Base-by-base conservation (phyloP, 257 asterid species). In the Leptodermis oblonga region DNA sequence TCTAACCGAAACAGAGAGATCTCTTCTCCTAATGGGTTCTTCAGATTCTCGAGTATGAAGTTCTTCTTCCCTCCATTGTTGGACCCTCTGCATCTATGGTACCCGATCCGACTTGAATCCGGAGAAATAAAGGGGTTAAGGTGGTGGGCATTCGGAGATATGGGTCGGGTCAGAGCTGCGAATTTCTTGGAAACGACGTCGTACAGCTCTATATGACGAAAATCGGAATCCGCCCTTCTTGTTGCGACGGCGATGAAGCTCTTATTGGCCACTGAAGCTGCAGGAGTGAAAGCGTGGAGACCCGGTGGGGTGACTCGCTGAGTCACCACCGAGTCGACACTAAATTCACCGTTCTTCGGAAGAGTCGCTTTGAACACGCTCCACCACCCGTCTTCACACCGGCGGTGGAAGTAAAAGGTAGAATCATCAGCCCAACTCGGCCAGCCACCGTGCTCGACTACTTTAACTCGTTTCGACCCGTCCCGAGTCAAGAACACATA, bases 381-480 rank as follows among this genome's bases (percentile, higher is more conserved):
- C 97, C 96, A 92, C 98, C 98, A 92, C 7, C 90, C 89, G 56
- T 92, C 97, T 0, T 86, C 93, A 26, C 92, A 83, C 51, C 79
- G 72, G 18, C 98, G 76, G 53, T 92, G 98, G 72, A 92, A 92
- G 77, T 90, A 92, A 26, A 90, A 76, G 60, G 92, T 88, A 1
- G 82, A 86, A 39, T 90, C 97, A 22, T 90, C 95, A 5, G 37
- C 88, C 98, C 98, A 90, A 69, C 80, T 83, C 76, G 98, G 98
- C 98, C 98, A 92, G 14, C 96, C 97, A 17, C 98, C 98, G 51
- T 88, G 95, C 63, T 92, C 95, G 25, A 90, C 71, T 7, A 90
- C 74, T 69, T 79, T 90, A 22, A 90, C 89, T 76, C 98, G 92
- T 6, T 69, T 75, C 71, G 95, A 85, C 71, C 98, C 98, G 73